phyloP scores from a whole-genome alignment of 179 eudicot species.

The Patellifolia procumbens region DNA sequence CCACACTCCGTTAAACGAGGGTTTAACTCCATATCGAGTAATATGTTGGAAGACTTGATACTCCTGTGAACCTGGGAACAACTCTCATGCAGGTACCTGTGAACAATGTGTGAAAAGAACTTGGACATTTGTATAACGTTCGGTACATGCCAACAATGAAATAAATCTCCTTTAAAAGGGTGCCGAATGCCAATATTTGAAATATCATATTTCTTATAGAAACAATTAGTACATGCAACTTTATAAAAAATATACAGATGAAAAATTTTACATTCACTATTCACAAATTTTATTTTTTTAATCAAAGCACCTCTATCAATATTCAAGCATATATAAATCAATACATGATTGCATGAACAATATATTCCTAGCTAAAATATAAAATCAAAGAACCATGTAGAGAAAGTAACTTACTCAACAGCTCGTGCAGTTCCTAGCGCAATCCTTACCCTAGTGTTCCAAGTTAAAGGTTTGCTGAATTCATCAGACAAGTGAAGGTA shows the following conservation, averaged over 20 bases:
- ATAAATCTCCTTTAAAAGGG: no score
- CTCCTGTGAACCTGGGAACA: slow-evolving; percentile 55
- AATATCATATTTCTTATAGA: not conserved
- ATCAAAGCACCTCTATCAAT: not conserved
- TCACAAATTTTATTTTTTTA: not conserved
- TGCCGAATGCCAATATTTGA: not conserved
- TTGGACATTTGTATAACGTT: not conserved
- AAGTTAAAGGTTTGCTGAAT: slow-evolving; percentile 65
- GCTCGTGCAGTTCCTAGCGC: slow-evolving; percentile 74
- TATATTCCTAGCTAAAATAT: not conserved
- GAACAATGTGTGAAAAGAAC: not conserved
- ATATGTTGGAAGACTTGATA: slow-evolving; percentile 61
- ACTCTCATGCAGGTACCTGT: slow-evolving; percentile 67
- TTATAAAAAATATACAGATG: not conserved
- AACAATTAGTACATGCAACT: not conserved
- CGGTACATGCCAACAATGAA: not conserved
- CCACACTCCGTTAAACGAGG: slow-evolving; percentile 53
- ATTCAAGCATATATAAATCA: not conserved
- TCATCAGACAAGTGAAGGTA: slow-evolving; percentile 70
- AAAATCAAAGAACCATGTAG: not conserved
- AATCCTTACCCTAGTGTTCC: slow-evolving; percentile 65
- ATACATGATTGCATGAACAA: no score
- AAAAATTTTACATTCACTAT: not conserved
- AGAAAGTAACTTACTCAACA: slow-evolving; percentile 54
- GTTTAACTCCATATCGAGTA: slow-evolving; percentile 54